Evolutionary conservation across 352 stramenopile species (phyloP).

Genomic region (Phytophthora lateralis): DNA sequence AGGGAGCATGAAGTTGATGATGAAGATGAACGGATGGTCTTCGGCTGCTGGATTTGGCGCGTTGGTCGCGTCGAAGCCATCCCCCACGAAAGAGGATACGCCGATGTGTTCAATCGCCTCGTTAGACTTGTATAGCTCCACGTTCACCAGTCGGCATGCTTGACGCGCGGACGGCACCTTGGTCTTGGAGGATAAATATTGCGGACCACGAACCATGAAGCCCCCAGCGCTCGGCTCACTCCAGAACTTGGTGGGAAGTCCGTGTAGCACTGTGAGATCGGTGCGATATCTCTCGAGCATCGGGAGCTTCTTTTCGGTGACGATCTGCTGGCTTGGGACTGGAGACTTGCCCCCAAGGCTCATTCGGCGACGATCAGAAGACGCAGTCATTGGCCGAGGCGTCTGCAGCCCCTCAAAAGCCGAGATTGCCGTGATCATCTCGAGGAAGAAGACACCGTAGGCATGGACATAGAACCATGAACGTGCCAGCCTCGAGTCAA

Average conservation of each 20-base stretch:
- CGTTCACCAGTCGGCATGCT: constrained; percentile 64
- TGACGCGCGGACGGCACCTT: constrained; percentile 71
- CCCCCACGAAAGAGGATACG: constrained; percentile 65
- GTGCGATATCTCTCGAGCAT: constrained; percentile 73
- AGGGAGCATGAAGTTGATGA: constrained; percentile 86
- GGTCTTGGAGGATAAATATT: constrained; percentile 65
- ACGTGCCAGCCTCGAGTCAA: constrained; percentile 57
- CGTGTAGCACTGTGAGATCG: constrained; percentile 56
- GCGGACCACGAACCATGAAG: constrained; percentile 69
- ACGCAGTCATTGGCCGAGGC: constrained; percentile 31
- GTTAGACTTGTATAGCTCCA: constrained; percentile 66
- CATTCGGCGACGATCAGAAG: constrained; percentile 14
- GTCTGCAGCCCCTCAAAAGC: constrained; percentile 29
- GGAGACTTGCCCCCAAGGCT: constrained; percentile 24
- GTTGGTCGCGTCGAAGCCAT: constrained; percentile 36
- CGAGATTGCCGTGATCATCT: constrained; percentile 77
- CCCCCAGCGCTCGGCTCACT: constrained; percentile 70
- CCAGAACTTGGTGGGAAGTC: constrained; percentile 78
- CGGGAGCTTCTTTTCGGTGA: constrained; percentile 62
- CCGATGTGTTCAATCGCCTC: constrained; percentile 69
- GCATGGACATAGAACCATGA: constrained; percentile 82
- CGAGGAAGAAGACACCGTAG: constrained; percentile 74
- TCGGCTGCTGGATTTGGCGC: constrained; percentile 11
- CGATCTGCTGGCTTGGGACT: constrained; percentile 52
- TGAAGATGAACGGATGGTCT: constrained; percentile 62